A percentile compares a stretch with the other conserved stretches of the same genome.
Conservation (phyloP, 176 grass and related monocot genomes). For the Poa annua region DNA sequence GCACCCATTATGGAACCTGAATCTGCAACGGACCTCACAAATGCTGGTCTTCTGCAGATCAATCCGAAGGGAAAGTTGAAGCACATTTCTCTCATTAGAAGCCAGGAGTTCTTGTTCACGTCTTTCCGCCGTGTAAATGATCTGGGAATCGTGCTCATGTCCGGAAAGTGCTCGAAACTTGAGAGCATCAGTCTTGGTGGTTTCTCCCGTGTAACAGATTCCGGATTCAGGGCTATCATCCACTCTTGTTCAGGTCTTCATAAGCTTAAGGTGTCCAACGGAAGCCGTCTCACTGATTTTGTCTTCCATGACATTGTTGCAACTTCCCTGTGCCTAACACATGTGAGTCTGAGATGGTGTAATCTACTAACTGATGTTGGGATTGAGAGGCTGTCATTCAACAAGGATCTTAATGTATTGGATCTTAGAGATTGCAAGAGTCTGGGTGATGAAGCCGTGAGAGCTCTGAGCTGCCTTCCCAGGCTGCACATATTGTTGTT, state of each 20-base stretch:
- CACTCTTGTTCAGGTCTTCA: constrained; percentile 81
- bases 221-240: constrained; percentile 87
- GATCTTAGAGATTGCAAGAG: constrained; percentile 88
- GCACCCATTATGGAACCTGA: constrained; percentile 77
- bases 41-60: constrained; percentile 84
- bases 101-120: constrained; percentile 87
- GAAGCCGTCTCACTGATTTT: constrained; percentile 87
- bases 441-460: constrained; percentile 83
- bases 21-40: constrained; percentile 80
- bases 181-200: constrained; percentile 93
- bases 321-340: constrained; percentile 93
- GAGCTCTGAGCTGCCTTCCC: constrained; percentile 73
- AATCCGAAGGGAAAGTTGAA: constrained; percentile 83
- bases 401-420: constrained; percentile 84
- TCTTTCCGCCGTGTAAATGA: constrained; percentile 84
- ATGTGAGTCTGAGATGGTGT: constrained; percentile 93
- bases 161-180: constrained; percentile 74
- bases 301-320: constrained; percentile 98
- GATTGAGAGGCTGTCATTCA: constrained; percentile 77
- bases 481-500: constrained; percentile 69
- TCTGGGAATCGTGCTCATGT: constrained; percentile 86
- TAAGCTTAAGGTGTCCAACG: constrained; percentile 86
- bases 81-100: constrained; percentile 87
- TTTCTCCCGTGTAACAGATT: constrained; percentile 91
- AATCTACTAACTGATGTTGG: constrained; percentile 83